Conservation (phyloP, 2,329 filamentous ascomycete species). For the Colletotrichum orbiculare region DNA sequence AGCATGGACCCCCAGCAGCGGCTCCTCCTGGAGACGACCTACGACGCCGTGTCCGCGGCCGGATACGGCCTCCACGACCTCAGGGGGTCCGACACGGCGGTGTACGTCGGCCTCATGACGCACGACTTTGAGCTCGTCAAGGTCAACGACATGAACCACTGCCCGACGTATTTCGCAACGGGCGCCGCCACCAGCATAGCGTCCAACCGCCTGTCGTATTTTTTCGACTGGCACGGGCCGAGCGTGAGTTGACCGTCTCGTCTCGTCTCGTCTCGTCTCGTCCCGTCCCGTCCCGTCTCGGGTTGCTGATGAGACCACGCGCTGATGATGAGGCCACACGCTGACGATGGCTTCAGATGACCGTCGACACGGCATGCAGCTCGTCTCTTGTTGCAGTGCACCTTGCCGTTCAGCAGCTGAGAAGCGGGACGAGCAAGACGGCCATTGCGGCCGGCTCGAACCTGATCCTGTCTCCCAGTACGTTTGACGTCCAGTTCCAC, state of each 20-base stretch:
- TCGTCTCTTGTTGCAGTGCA: slow-evolving; percentile 55
- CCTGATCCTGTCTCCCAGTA: slow-evolving; percentile 27
- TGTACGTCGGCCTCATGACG: slow-evolving; percentile 39
- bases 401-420: slow-evolving; percentile 50
- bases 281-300: no score
- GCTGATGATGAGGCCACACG: no score
- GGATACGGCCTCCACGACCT: slow-evolving; percentile 31
- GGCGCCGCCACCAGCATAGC: slow-evolving; percentile 41
- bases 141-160: slow-evolving; percentile 40
- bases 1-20: slow-evolving; percentile 49
- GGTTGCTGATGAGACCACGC: no score
- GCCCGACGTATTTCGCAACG: slow-evolving; percentile 42
- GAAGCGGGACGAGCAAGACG: slow-evolving; percentile 42
- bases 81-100: slow-evolving; percentile 8
- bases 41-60: slow-evolving; percentile 44
- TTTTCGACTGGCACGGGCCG: slow-evolving; percentile 52
- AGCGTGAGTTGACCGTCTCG: slow-evolving; percentile 44
- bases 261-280: no score
- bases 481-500: no score
- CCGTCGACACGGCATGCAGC: slow-evolving; percentile 58
- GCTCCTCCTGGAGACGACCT: slow-evolving; percentile 46
- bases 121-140: slow-evolving; percentile 44
- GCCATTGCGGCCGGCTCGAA: slow-evolving; percentile 47
- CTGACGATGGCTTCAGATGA: no score
- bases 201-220: slow-evolving; percentile 54